phyloP scores from a whole-genome alignment of 2,329 filamentous ascomycete genomes.

The Penicillium italicum region DNA sequence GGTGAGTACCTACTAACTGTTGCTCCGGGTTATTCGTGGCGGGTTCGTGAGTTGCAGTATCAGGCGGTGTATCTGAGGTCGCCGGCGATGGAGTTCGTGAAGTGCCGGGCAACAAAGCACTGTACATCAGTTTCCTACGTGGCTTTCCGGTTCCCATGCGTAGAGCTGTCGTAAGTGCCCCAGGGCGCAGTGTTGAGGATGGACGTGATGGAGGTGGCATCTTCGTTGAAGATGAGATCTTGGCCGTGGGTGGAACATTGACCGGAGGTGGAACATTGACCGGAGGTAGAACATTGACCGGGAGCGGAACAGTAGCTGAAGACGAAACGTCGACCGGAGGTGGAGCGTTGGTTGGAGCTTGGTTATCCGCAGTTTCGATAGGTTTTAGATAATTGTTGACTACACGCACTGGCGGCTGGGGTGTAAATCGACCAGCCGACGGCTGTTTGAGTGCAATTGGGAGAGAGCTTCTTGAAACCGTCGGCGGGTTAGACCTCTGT shows the following conservation, averaged over 20 bases:
- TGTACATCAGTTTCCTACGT: slow-evolving; percentile 45
- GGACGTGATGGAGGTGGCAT: slow-evolving; percentile 3
- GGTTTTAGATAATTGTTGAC: background rate
- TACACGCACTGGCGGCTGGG: background rate
- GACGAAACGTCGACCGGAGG: background rate
- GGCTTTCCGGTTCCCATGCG: slow-evolving; percentile 36
- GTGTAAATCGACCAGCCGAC: background rate
- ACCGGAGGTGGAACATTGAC: background rate
- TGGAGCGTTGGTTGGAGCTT: background rate
- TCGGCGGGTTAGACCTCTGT: background rate
- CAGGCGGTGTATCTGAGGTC: slow-evolving; percentile 5
- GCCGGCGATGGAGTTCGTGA: slow-evolving; percentile 12
- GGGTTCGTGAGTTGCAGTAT: slow-evolving; percentile 1
- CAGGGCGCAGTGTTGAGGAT: slow-evolving; percentile 2
- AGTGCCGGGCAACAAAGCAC: slow-evolving; percentile 32
- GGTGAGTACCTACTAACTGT: slow-evolving; percentile 31
- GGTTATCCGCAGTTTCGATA: background rate
- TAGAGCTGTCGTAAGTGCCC: slow-evolving; percentile 26
- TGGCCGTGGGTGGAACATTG: background rate
- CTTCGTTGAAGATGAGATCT: background rate
- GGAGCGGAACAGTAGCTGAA: background rate
- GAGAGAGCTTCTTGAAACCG: background rate
- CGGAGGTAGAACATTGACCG: background rate
- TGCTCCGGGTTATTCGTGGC: slow-evolving; percentile 8
- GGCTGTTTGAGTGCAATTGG: background rate